Evolutionary conservation across 768 basidiomycete genomes (phyloP), one percentile per base, ranked within the genome.

Genomic region (Neoboletus subvelutipes): DNA sequence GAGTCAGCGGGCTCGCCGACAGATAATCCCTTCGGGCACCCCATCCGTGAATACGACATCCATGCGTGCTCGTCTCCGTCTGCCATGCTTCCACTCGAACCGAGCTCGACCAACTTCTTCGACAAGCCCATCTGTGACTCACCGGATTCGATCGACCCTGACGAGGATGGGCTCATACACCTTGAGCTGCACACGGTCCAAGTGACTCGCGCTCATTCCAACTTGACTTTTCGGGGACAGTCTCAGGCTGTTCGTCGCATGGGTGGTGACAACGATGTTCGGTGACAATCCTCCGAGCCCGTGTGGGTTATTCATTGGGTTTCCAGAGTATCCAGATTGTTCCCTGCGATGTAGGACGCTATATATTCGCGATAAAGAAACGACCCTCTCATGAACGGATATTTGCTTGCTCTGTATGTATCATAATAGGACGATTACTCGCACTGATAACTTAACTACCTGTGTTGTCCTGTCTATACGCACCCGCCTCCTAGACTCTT

Each of bases 101-200:
- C 37, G 41, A 22, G 22, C 54, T 24, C 24, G 26, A 54, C 33
- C 52, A 39, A 7, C 10, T 57, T 48, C 29, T 57, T 65, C 15
- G 54, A 47, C 51, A 37, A 47, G 34, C 55, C 63, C 0, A 13
- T 62, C 4, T 70, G 67, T n/a, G 68, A 70, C 15, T 68, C 67
- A 4, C 67, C 67, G 33, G 63, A 65, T 6, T 24, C 50, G 58
- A 58, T 68, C 15, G 29, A 41, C 43, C 11, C n/a, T 8, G 37
- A 40, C 6, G 59, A 52, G 17, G 42, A 39, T 17, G 15, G 50
- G 39, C 47, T 18, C 22, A 10, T 18, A 22, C 37, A n/a, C 26
- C 17, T 39, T 26, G 48, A 31, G 33, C 34, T 33, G 3, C 48
- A 33, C 29, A 9, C 24, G 36, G 18, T 24, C 18, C 17, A 4